A percentile compares a stretch with the other conserved stretches of the same genome.
Conservation (phyloP, 2,329 filamentous ascomycete species). For the Ascochyta rabiei region DNA sequence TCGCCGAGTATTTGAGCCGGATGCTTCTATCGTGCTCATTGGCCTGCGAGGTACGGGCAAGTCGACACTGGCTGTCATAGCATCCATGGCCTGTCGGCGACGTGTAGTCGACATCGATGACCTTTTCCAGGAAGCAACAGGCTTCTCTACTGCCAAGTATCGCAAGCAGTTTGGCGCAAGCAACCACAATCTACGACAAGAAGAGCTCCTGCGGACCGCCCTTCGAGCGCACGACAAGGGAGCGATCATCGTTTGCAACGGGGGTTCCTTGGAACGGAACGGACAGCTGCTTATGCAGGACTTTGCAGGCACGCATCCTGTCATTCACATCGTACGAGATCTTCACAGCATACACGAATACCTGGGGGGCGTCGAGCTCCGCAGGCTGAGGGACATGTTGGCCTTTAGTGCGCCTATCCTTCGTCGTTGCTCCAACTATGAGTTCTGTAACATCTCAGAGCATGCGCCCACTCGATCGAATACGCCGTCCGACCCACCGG, state of each 20-base stretch:
- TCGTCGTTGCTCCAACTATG: slow-evolving; percentile 71
- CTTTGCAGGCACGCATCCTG: slow-evolving; percentile 68
- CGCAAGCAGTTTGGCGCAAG: slow-evolving; percentile 66
- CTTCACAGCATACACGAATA: slow-evolving; percentile 68
- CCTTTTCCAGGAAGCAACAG: slow-evolving; percentile 68
- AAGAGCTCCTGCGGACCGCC: slow-evolving; percentile 65
- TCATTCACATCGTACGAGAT: slow-evolving; percentile 73
- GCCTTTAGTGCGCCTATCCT: slow-evolving; percentile 64
- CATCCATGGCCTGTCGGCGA: slow-evolving; percentile 71
- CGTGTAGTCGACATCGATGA: slow-evolving; percentile 73
- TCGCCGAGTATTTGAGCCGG: slow-evolving; percentile 57
- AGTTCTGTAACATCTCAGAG: slow-evolving; percentile 78
- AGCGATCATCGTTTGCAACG: slow-evolving; percentile 73
- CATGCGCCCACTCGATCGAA: slow-evolving; percentile 30
- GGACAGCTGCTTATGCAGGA: slow-evolving; percentile 66
- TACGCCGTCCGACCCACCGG: slow-evolving; percentile 37
- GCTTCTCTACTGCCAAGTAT: slow-evolving; percentile 66
- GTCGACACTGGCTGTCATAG: slow-evolving; percentile 76
- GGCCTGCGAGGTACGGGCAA: slow-evolving; percentile 78
- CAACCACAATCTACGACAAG: slow-evolving; percentile 69
- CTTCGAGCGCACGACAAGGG: slow-evolving; percentile 64
- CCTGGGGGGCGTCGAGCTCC: slow-evolving; percentile 59
- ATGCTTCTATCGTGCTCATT: slow-evolving; percentile 74
- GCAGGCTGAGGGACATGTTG: slow-evolving; percentile 64
- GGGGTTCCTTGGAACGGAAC: slow-evolving; percentile 69